phyloP scores from a whole-genome alignment of 441 rosid species.

The Breynia disticha region DNA sequence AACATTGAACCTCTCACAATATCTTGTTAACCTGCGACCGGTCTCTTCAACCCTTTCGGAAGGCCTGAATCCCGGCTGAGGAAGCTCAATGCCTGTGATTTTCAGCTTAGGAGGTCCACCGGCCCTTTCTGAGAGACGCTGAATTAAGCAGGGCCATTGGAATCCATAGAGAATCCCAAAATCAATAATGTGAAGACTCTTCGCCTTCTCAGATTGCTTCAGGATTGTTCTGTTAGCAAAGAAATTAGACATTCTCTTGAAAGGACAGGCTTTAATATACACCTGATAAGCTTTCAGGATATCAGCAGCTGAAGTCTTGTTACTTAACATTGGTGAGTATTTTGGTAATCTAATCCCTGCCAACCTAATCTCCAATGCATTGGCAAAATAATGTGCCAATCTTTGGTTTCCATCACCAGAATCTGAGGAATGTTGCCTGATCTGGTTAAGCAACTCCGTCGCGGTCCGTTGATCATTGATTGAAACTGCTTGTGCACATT shows the following conservation, averaged over 20 bases:
- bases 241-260: conserved; percentile 23
- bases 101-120: conserved; percentile 57
- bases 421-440: conserved; percentile 54
- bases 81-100: conserved; percentile 55
- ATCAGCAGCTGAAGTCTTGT: conserved; percentile 37
- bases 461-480: conserved; percentile 39
- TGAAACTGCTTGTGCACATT: conserved; percentile 38
- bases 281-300: conserved; percentile 47
- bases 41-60: conserved; percentile 49
- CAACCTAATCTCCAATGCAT: conserved; percentile 66
- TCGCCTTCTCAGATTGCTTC: conserved; percentile 24
- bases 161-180: conserved; percentile 66
- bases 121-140: conserved; percentile 26
- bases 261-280: conserved; percentile 29
- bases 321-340: conserved; percentile 26
- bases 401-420: conserved; percentile 67
- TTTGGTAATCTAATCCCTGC: conserved; percentile 21
- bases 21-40: conserved; percentile 21
- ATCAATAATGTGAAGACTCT: conserved; percentile 47
- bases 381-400: conserved; percentile 55
- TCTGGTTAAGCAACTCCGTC: conserved; percentile 38
- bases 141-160: conserved; percentile 51
- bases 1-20: conserved; percentile 37
- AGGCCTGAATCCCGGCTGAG: conserved; percentile 48
- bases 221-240: conserved; percentile 28